Evolutionary conservation across 106 monocot genomes (phyloP), one percentile per base, ranked within the genome.

Genomic region (Apostasia shenzhenica): DNA sequence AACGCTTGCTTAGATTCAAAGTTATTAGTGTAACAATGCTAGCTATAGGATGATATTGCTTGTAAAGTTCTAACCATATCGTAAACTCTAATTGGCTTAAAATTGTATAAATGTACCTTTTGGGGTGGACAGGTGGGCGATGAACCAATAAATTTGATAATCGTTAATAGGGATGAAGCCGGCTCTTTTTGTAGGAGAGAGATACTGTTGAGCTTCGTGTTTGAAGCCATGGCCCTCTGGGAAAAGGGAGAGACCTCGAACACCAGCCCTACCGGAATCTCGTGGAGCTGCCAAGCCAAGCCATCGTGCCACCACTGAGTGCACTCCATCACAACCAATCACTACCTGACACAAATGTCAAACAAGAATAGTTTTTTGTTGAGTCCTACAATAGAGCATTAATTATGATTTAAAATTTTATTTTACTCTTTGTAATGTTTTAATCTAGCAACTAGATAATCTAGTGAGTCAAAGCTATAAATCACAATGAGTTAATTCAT

Each of bases 301-400:
- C 86, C 86, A 87, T 26, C 68, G 77, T 3, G 83, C 83, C 41
- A 87, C 82, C 57, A 67, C 57, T 3, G 86, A 86, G 40, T 86
- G 66, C 59, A 86, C 73, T 1, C 86, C 86, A 38, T 86, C 86
- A 41, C 86, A 82, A 14, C 86, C 80, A 43, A 87, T 77, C 67
- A 87, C 50, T 2, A 82, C 59, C 55, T 69, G 47, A 26, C 26
- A 26, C 42, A 1, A 48, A 68, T 66, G 37, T 55, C n/a, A 12
- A 41, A 26, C 2, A 44, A 4, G 26, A 0, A 26, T 26, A 6
- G 10, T 45, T 7, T 62, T 62, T 3, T 1, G 6, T 45, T 4
- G 11, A 44, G 38, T 39, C 4, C 4, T 4, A 59, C 6, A 59
- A 41, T 5, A 5, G 59, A 9, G 2, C 0, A 2, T 5, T 3